Percentiles rank a stretch among this genome's conserved stretches.
Evolutionary conservation across 495 filamentous ascomycete species (phyloP).

Genomic region (Trichoderma orchidacearum): DNA sequence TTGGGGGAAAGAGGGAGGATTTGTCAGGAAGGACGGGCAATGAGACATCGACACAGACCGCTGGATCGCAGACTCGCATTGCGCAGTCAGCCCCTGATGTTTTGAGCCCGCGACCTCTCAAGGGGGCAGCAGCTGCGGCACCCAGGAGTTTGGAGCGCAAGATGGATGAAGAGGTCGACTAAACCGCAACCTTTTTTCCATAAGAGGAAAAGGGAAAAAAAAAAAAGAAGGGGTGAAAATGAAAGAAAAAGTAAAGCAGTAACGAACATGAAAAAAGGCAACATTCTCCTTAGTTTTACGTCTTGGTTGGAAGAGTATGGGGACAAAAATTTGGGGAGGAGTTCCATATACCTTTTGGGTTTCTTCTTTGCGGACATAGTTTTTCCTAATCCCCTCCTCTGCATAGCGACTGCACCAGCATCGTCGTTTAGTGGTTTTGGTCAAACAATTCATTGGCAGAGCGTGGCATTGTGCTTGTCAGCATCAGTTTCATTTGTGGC

Average conservation of each 20-base stretch:
- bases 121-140: not conserved
- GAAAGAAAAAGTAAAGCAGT: not conserved
- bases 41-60: not conserved
- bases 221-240: not conserved
- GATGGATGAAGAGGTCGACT: not conserved
- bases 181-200: too few species aligned
- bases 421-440: not conserved
- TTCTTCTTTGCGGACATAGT: not conserved
- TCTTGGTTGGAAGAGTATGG: not conserved
- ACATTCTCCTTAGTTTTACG: not conserved
- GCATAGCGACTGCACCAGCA: not conserved
- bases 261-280: not conserved
- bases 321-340: not conserved
- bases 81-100: not conserved
- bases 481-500: not conserved
- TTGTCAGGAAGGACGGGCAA: not conserved
- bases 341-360: not conserved
- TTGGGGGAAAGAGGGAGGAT: slow-evolving; percentile 12
- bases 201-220: not conserved
- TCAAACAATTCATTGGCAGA: not conserved
- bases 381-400: not conserved
- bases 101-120: not conserved
- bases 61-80: not conserved
- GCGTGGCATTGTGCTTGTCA: not conserved
- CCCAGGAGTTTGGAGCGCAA: not conserved